Base-by-base conservation (phyloP, 345 rosid genomes). In the Euclidium syriacum region DNA sequence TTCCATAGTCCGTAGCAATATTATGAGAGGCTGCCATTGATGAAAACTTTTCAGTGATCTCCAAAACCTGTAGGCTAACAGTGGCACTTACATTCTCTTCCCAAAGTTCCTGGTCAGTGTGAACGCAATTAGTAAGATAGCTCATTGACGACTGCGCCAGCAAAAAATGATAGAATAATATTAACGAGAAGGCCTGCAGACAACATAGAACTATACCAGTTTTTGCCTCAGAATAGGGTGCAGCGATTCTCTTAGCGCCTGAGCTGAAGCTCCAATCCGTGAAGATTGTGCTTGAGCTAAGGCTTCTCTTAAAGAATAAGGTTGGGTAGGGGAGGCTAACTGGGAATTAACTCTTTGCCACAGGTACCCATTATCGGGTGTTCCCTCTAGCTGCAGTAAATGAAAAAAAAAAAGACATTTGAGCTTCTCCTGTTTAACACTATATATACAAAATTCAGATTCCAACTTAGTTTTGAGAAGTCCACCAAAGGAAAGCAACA, bases 261-360 rank as follows among this genome's bases (percentile, higher is more conserved):
- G 99, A 38, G 97, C 88, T 16, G 97, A 94, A 77, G 99, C 97
- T 67, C 97, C 99, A 61, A 90, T 90, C 74, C 99, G 88, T 5
- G 97, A 94, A 50, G 97, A 94, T 69, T 94, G 98, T 32, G 96
- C 99, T 78, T 94, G 99, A 51, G 96, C 96, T 36, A 94, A 82
- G 75, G 99, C 97, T 83, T 94, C 99, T 80, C 99, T 83, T 63
- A 94, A 73, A 35, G 99, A 94, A 78, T 90, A 94, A 23, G 99
- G 99, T 77, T 94, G 99, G 77, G 90, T 87, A 22, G 99, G 99
- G 44, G 99, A 94, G 78, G 96, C 89, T 69, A 90, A 67, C 79
- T 94, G 99, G 67, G 99, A 90, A 77, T 87, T 94, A 71, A 87
- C 96, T 71, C 99, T 87, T 72, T 94, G 97, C 96, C 96, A 87